Base-by-base conservation (phyloP, 2,329 filamentous ascomycete species). In the Verticillium klebahnii region DNA sequence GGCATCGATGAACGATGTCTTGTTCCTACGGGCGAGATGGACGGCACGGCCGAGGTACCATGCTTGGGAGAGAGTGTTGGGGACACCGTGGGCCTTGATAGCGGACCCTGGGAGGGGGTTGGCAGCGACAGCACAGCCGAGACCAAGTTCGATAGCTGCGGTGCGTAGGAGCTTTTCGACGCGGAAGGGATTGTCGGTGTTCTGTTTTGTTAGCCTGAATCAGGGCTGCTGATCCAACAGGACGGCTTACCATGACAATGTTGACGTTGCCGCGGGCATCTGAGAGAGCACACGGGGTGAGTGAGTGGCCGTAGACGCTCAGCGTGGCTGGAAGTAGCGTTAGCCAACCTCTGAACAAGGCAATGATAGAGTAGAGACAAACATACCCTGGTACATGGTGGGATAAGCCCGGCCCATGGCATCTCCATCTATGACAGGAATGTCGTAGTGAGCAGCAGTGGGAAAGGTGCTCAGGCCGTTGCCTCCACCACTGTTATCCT, bases 361-460 rank as follows among this genome's bases (percentile, higher is more conserved):
- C 5, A 23, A 17, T 0, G 29, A 29, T 29, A 29, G 4, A 29
- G 4, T 4, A 5, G 29, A 29, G 29, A 29, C 29, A 29, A 1
- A 15, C 69, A 60, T 60, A 72, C 71, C 69, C 23, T 77, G 72
- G 39, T 74, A 70, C 67, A 74, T 72, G 3, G 75, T 77, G 0
- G 75, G 75, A 62, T 75, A 77, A 0, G 75, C 75, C 56, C 75
- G 63, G 1, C 75, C 74, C 75, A 77, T 77, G 0, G 69, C 70
- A 63, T 77, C 75, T 3, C 72, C 75, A 19, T 77, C 75, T 1
- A 77, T 66, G 4, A 76, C 66, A 0, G 75, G 75, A 2, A 77
- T 68, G 31, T 77, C 73, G 45, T 73, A 76, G 55, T 75, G 68
- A 6, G 71, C 71, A 14, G 71, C 65, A 0, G 71, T 68, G 1